These are phyloP conservation scores for Dendrobium nobile DNA, from an alignment of 106 monocot genomes.

Conservation along the genomic window DNA sequence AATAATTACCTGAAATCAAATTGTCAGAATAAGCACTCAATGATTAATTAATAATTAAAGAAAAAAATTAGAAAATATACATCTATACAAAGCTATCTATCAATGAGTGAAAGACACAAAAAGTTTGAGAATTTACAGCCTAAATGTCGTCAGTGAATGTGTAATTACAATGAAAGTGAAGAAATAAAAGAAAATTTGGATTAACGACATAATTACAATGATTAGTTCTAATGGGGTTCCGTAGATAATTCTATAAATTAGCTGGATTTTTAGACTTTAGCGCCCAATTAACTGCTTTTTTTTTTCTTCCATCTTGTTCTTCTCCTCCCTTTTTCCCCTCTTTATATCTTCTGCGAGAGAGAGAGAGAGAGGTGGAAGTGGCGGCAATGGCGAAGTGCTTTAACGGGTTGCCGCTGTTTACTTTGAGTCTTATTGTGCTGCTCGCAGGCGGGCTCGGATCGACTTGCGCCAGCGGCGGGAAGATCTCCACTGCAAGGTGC, in stretches of 20 bases:
- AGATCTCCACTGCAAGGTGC: neutral
- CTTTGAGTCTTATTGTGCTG: neutral
- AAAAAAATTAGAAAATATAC: too few relatives aligned
- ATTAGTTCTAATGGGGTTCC: neutral
- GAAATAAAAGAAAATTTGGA: neutral
- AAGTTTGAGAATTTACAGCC: too few relatives aligned
- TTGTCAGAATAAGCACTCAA: too few relatives aligned
- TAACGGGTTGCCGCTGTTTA: neutral
- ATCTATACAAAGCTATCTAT: too few relatives aligned
- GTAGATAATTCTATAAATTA: neutral
- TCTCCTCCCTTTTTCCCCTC: neutral
- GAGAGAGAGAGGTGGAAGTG: neutral
- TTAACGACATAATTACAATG: neutral
- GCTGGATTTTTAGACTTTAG: neutral
- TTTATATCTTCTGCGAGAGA: neutral
- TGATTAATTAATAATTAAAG: too few relatives aligned
- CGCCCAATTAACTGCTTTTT: neutral
- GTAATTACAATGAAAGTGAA: too few relatives aligned
- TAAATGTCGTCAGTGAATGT: too few relatives aligned
- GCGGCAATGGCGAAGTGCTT: conserved; percentile 3
- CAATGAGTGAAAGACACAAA: too few relatives aligned
- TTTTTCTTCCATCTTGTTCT: neutral
- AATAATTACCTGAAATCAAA: too few relatives aligned
- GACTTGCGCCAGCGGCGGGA: too few relatives aligned
- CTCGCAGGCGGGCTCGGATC: neutral